Base-by-base conservation (phyloP, 441 rosid genomes). In the Manihot esculenta region DNA sequence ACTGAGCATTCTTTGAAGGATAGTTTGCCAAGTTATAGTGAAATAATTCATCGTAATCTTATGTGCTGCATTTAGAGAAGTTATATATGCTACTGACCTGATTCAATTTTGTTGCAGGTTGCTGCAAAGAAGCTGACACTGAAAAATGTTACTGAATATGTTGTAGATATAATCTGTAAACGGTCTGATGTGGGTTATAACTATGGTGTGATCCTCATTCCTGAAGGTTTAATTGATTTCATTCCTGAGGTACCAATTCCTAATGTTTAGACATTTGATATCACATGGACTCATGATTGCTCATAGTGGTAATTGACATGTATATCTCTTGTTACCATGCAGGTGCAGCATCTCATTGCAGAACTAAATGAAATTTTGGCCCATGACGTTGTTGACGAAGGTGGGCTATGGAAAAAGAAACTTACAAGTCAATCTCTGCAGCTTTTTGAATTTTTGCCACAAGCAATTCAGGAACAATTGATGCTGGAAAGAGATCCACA, bases 401-500 rank as follows among this genome's bases (percentile, higher is more conserved):
- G 62, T 54, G 98, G 98, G 15, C 23, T 70, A 38, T 96, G 99
- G 97, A 96, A 96, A 78, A 88, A 84, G 81, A 96, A 96, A 80
- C 97, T 96, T 74, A 75, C 86, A 5, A 56, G 69, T 53, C 98
- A 90, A 73, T 96, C 97, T 55, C 69, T 80, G 60, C 84, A 87
- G 85, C 89, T 90, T 64, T 96, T 96, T 71, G 97, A 96, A 30
- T 82, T 96, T 70, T 80, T 96, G 61, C 98, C 99, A 38, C 84
- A 76, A 74, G 90, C 92, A 45, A 93, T 96, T 84, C 97, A 87
- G 80, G 97, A 96, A 79, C 98, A 96, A 74, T 78, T 96, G 86
- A 84, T 96, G 94, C 97, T 96, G 63, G 99, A 96, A 82, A 89
- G 99, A 81, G 99, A 96, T 79, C 99, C 99, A 47, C 99, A 96